These are phyloP conservation scores for Erysimum cheiranthoides DNA, from an alignment of 345 rosid species.

Conservation along the genomic window DNA sequence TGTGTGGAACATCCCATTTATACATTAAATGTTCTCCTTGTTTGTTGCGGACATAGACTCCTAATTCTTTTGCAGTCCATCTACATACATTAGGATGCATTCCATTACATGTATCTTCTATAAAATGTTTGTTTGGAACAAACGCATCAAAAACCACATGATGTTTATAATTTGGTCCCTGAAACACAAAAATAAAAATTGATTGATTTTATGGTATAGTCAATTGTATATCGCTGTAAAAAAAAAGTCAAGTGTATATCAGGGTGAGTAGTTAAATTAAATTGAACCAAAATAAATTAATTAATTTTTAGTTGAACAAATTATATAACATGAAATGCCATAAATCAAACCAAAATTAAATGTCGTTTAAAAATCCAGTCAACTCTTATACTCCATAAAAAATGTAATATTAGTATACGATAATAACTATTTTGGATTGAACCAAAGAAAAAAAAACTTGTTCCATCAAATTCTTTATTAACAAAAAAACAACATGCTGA, in stretches of 20 bases:
- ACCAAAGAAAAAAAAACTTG: neutral
- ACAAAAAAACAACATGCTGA: neutral
- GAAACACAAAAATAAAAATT: neutral
- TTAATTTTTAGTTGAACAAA: no score
- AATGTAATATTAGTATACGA: neutral
- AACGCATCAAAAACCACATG: conserved; percentile 25
- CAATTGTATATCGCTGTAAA: no score
- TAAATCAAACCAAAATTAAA: no score
- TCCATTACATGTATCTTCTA: conserved; percentile 30
- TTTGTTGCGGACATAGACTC: conserved; percentile 21
- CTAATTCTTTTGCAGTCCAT: conserved; percentile 33
- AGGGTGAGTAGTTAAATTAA: no score
- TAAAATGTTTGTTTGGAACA: conserved; percentile 12
- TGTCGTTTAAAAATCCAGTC: neutral
- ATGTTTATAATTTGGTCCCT: conserved; percentile 38
- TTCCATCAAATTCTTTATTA: neutral
- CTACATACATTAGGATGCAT: conserved; percentile 24
- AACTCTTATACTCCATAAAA: neutral
- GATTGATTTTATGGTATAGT: no score
- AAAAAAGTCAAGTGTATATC: no score
- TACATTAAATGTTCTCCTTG: conserved; percentile 31
- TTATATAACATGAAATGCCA: no score
- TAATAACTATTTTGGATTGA: neutral
- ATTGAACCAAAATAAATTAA: no score
- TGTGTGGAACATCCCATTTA: conserved; percentile 17